Evolutionary conservation across 345 rosid species (phyloP).

Genomic region (Rhizophora mangle): DNA sequence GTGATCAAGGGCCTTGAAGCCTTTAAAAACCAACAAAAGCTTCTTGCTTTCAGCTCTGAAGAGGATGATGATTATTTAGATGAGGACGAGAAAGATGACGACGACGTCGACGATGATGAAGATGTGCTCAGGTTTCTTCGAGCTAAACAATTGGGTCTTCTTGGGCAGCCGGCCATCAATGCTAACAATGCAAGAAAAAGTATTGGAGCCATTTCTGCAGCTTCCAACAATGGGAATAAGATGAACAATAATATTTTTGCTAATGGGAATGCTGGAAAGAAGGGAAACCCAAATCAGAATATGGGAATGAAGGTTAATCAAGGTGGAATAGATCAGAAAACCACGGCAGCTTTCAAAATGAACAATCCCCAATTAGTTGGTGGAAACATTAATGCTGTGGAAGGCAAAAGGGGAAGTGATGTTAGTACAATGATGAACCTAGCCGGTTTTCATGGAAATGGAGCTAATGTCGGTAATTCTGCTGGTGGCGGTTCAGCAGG

Average conservation of each 20-base stretch:
- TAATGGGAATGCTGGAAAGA: constrained; percentile 44
- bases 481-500: constrained; percentile 28
- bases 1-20: constrained; percentile 41
- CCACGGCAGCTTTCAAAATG: constrained; percentile 52
- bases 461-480: constrained; percentile 12
- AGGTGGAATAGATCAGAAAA: constrained; percentile 44
- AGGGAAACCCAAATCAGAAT: constrained; percentile 54
- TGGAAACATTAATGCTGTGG: constrained; percentile 20
- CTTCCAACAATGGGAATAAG: constrained; percentile 20
- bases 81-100: constrained; percentile 38
- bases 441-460: constrained; percentile 39
- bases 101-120: constrained; percentile 24
- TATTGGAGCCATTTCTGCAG: constrained; percentile 24
- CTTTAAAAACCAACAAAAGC: constrained; percentile 46
- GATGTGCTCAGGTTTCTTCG: constrained; percentile 38
- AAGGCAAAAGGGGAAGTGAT: constrained; percentile 41
- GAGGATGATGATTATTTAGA: constrained; percentile 44
- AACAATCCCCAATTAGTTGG: constrained; percentile 38
- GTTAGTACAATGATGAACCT: constrained; percentile 48
- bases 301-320: constrained; percentile 31
- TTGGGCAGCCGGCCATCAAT: constrained; percentile 37
- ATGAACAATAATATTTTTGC: constrained; percentile 31
- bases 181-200: constrained; percentile 45
- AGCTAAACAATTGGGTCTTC: constrained; percentile 30
- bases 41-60: constrained; percentile 31